phyloP scores from a whole-genome alignment of 768 basidiomycete genomes.

The Candolleomyces eurysporus region DNA sequence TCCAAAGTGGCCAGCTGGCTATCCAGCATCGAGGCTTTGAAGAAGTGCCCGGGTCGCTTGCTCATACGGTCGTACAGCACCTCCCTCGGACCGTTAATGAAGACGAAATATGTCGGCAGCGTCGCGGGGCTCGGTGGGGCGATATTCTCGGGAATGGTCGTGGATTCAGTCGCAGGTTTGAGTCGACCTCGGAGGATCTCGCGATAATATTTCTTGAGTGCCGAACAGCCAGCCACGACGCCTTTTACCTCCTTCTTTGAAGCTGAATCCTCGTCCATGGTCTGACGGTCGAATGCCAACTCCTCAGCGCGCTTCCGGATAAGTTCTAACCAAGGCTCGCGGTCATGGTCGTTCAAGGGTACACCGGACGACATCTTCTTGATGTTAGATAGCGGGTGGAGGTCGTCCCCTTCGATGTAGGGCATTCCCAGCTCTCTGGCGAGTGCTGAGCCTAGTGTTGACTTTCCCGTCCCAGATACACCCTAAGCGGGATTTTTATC shows the following conservation, averaged over 20 bases:
- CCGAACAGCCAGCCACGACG: conserved; percentile 84
- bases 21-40: conserved; percentile 81
- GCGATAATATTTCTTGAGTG: conserved; percentile 79
- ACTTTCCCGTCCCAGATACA: conserved; percentile 72
- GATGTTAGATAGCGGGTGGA: conserved; percentile 80
- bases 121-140: conserved; percentile 24
- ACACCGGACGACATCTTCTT: conserved; percentile 82
- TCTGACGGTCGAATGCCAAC: conserved; percentile 22
- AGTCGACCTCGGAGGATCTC: conserved; percentile 68
- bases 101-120: conserved; percentile 77
- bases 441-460: conserved; percentile 66
- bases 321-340: conserved; percentile 79
- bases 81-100: conserved; percentile 59
- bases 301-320: conserved; percentile 67
- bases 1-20: conserved; percentile 75
- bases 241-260: conserved; percentile 32
- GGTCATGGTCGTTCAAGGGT: conserved; percentile 79
- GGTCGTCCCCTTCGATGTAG: conserved; percentile 86
- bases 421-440: conserved; percentile 60
- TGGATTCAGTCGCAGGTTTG: conserved; percentile 16
- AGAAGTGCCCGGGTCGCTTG: conserved; percentile 70
- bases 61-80: conserved; percentile 63
- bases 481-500: conserved; percentile 46
- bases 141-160: conserved; percentile 20
- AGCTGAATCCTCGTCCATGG: conserved; percentile 3